Conservation (phyloP, 2,329 filamentous ascomycete genomes). For the Ophiostoma sp. region DNA sequence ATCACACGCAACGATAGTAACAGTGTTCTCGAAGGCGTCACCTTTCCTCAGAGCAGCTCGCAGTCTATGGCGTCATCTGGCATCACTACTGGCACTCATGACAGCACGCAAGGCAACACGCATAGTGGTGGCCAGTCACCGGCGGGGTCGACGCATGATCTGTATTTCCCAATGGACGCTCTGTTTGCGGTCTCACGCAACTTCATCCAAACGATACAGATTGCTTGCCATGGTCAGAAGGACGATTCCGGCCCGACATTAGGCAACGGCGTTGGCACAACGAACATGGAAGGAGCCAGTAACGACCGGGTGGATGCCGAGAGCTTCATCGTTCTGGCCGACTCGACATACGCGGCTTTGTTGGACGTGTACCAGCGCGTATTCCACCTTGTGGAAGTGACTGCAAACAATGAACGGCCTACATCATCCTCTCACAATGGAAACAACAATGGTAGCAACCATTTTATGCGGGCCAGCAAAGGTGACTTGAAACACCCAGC, state of each 20-base stretch:
- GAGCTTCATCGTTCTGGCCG: constrained; percentile 37
- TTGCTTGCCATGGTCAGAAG: not conserved
- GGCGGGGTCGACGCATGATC: constrained; percentile 19
- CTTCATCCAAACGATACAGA: constrained; percentile 41
- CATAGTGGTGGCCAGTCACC: not conserved
- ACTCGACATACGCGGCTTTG: constrained; percentile 43
- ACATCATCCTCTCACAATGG: not conserved
- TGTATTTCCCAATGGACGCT: constrained; percentile 44
- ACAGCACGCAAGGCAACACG: not conserved
- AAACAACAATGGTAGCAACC: not conserved
- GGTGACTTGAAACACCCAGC: constrained; percentile 11
- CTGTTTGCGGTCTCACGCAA: constrained; percentile 44
- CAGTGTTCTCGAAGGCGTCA: not conserved
- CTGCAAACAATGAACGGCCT: not conserved
- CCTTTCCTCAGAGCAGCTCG: not conserved
- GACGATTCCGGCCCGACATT: not conserved
- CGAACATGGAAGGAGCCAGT: not conserved
- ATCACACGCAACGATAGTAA: not conserved
- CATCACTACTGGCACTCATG: not conserved
- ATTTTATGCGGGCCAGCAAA: not conserved
- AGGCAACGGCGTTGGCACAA: not conserved
- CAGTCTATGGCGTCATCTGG: not conserved
- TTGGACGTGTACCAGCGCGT: constrained; percentile 45
- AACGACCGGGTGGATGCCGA: constrained; percentile 19
- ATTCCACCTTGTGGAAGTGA: constrained; percentile 39